These are phyloP conservation scores for Chlamydomonas schloesseri DNA, from an alignment of 139 green algal species.

Conservation along the genomic window DNA sequence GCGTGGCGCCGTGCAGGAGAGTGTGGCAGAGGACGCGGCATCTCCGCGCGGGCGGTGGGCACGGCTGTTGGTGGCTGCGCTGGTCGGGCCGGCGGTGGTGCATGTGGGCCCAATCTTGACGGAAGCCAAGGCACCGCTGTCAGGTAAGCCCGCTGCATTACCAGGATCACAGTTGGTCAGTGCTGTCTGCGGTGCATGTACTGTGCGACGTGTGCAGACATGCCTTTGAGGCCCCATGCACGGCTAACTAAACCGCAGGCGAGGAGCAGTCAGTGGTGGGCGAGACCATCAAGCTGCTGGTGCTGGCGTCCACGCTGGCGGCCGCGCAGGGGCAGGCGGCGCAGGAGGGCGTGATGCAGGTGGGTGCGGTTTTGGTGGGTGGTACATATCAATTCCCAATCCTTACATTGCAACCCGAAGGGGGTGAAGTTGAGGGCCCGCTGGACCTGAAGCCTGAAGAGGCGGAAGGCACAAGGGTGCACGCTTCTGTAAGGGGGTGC, in stretches of 20 bases:
- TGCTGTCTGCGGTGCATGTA: too few relatives aligned
- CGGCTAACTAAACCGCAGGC: too few relatives aligned
- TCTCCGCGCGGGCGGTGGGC: not conserved
- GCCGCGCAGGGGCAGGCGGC: not conserved
- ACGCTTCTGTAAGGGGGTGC: too few relatives aligned
- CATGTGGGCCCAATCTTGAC: not conserved
- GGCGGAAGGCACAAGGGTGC: too few relatives aligned
- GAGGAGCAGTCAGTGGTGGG: constrained; percentile 44
- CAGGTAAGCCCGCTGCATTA: too few relatives aligned
- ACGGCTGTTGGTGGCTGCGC: not conserved
- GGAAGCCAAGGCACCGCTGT: not conserved
- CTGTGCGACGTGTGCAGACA: too few relatives aligned
- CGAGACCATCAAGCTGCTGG: constrained; percentile 66
- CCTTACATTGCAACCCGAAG: too few relatives aligned
- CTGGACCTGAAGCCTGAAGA: too few relatives aligned
- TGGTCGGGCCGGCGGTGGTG: not conserved
- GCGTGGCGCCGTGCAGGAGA: not conserved
- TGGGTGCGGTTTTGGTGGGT: not conserved
- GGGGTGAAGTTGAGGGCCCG: too few relatives aligned
- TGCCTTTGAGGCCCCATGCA: too few relatives aligned
- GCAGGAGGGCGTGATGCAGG: constrained; percentile 27
- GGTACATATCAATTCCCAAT: too few relatives aligned
- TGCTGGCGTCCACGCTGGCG: constrained; percentile 58
- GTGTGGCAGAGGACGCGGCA: not conserved
- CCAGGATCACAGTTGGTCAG: too few relatives aligned